These are phyloP conservation scores for Aureobasidium uvarum DNA, from an alignment of 2,329 filamentous ascomycete genomes.

Conservation along the genomic window DNA sequence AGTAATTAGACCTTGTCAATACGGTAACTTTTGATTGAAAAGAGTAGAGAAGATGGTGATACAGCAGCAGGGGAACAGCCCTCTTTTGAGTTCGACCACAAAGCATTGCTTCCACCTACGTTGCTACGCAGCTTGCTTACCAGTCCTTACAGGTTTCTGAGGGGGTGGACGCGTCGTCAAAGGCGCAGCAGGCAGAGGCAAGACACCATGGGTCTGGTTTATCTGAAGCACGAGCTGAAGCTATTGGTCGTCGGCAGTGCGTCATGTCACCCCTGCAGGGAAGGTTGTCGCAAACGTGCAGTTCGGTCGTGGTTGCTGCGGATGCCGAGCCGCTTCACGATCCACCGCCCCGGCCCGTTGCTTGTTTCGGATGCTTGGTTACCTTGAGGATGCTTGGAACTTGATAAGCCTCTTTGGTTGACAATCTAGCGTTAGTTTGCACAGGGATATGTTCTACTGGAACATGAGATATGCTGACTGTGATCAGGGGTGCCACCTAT, in stretches of 20 bases:
- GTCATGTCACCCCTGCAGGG: neutral
- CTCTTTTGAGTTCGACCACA: neutral
- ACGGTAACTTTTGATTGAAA: neutral
- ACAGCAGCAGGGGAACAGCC: neutral
- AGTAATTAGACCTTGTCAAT: neutral
- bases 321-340: neutral
- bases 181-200: neutral
- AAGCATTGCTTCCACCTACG: neutral
- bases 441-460: no score
- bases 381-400: neutral
- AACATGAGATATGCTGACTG: no score
- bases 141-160: constrained; percentile 1
- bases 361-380: neutral
- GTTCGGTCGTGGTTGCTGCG: constrained; percentile 2
- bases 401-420: neutral
- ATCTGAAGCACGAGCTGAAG: neutral
- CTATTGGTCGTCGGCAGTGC: neutral
- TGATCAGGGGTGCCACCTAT: no score
- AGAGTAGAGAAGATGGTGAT: neutral
- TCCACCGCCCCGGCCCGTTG: neutral
- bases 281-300: neutral
- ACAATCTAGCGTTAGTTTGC: no score
- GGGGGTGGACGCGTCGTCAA: constrained; percentile 1
- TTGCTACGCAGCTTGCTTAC: neutral
- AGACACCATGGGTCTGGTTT: neutral